Evolutionary conservation across 2,329 filamentous ascomycete species (phyloP).

Genomic region (Fusarium protoensiforme): DNA sequence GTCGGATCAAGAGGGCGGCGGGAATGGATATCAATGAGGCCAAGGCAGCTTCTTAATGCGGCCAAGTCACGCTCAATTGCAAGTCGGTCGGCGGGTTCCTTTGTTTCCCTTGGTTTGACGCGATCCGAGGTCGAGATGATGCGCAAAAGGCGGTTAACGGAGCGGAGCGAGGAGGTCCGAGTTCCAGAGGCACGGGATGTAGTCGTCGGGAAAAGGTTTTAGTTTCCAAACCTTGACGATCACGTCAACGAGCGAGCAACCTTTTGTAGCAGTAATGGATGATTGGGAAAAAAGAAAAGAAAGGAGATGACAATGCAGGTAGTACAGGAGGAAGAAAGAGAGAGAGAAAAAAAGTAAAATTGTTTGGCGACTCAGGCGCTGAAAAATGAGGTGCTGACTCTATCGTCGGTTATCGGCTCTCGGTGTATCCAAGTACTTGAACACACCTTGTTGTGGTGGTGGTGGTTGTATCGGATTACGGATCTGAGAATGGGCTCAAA

Average conservation of each 20-base stretch:
- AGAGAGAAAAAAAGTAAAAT: constrained; percentile 35
- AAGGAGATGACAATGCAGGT: not conserved
- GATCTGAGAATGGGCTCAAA: constrained; percentile 12
- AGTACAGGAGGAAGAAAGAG: not conserved
- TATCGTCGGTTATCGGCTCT: constrained; percentile 35
- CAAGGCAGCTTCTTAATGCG: constrained; percentile 27
- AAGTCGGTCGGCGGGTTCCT: not conserved
- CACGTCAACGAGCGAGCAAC: constrained; percentile 28
- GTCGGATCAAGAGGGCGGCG: not conserved
- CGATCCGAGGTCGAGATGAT: constrained; percentile 36
- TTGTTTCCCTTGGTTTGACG: constrained; percentile 29
- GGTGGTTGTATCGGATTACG: constrained; percentile 18
- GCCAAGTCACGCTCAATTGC: constrained; percentile 19
- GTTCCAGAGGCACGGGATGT: not conserved
- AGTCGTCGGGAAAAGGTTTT: not conserved
- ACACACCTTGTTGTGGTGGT: not conserved
- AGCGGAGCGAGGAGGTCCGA: not conserved
- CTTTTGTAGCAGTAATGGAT: constrained; percentile 5
- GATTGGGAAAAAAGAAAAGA: not conserved
- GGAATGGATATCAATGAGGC: constrained; percentile 27
- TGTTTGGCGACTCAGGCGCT: constrained; percentile 25
- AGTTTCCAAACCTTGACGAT: constrained; percentile 33
- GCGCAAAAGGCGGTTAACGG: constrained; percentile 26
- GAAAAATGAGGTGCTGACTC: not conserved
- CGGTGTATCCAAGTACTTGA: constrained; percentile 32